These are phyloP conservation scores for Populus hybrid DNA, from an alignment of 441 rosid genomes.

Conservation along the genomic window DNA sequence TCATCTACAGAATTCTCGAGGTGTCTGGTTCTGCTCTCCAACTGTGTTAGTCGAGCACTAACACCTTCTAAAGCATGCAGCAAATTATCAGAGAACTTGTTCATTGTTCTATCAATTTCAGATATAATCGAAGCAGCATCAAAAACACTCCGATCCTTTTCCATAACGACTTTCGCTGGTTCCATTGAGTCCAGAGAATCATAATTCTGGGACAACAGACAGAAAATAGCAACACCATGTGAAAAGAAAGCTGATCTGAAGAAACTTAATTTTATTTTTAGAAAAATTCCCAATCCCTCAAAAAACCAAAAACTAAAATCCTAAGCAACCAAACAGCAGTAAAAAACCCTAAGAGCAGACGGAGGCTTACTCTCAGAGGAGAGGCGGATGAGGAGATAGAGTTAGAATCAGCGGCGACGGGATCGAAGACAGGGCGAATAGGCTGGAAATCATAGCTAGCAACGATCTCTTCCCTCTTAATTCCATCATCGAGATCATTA, in stretches of 20 bases:
- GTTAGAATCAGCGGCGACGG: conserved; percentile 38
- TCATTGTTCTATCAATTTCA: conserved; percentile 69
- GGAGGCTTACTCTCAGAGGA: conserved; percentile 39
- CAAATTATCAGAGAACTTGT: conserved; percentile 67
- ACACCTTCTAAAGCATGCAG: conserved; percentile 66
- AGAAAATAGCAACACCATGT: neutral
- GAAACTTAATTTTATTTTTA: neutral
- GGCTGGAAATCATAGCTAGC: conserved; percentile 91
- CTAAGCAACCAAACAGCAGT: neutral
- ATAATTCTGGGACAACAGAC: conserved; percentile 44
- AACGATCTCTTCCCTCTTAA: conserved; percentile 60
- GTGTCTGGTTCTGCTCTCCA: conserved; percentile 67
- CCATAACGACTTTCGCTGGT: conserved; percentile 48
- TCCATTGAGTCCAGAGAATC: conserved; percentile 61
- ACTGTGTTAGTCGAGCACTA: conserved; percentile 74
- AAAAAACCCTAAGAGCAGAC: neutral
- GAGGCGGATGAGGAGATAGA: conserved; percentile 25
- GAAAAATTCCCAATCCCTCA: neutral
- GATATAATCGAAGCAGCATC: conserved; percentile 39
- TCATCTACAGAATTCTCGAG: conserved; percentile 79
- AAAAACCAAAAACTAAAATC: neutral
- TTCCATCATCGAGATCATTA: conserved; percentile 31
- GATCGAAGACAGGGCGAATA: conserved; percentile 46
- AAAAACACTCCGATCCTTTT: conserved; percentile 42
- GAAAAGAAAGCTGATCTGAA: neutral